Percentiles rank a stretch among this genome's conserved stretches.
phyloP scores from a whole-genome alignment of 2,329 filamentous ascomycete species.

The Daldinia eschscholtzii region DNA sequence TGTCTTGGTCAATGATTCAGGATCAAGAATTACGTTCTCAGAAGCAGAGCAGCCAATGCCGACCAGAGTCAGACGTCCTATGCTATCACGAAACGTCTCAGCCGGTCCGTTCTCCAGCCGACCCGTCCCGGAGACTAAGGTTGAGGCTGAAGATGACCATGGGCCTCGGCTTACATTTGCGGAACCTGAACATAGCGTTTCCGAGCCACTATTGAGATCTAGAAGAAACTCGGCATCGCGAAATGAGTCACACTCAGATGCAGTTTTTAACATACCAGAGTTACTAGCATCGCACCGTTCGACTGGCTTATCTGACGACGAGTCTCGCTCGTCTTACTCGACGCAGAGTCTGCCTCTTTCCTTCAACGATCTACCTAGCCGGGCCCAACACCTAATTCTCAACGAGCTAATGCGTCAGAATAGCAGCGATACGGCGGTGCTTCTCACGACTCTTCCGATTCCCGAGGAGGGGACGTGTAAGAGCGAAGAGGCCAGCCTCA shows the following conservation, averaged over 20 bases:
- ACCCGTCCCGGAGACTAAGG: slow-evolving; percentile 70
- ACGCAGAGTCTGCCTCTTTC: slow-evolving; percentile 76
- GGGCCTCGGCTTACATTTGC: slow-evolving; percentile 76
- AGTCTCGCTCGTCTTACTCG: slow-evolving; percentile 60
- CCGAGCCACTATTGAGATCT: slow-evolving; percentile 54
- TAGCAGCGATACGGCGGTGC: slow-evolving; percentile 77
- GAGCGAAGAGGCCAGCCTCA: slow-evolving; percentile 76
- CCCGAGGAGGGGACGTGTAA: slow-evolving; percentile 81
- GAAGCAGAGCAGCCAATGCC: slow-evolving; percentile 56
- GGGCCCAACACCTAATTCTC: slow-evolving; percentile 86
- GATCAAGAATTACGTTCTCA: slow-evolving; percentile 82
- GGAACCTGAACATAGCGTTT: slow-evolving; percentile 56
- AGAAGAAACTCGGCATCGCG: slow-evolving; percentile 56
- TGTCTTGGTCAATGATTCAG: slow-evolving; percentile 72
- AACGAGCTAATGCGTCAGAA: slow-evolving; percentile 84
- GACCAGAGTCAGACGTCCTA: slow-evolving; percentile 51
- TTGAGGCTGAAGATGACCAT: slow-evolving; percentile 67
- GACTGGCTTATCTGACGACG: slow-evolving; percentile 40
- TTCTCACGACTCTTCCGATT: slow-evolving; percentile 87
- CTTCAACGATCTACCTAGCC: slow-evolving; percentile 88
- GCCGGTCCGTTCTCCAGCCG: slow-evolving; percentile 72
- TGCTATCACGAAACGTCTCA: slow-evolving; percentile 62
- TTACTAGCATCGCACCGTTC: slow-evolving; percentile 58
- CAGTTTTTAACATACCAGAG: slow-evolving; percentile 59
- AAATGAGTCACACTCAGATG: slow-evolving; percentile 52